These are phyloP conservation scores for Ophioceras dolichostomum DNA, from an alignment of 2,329 filamentous ascomycete species.

Conservation along the genomic window DNA sequence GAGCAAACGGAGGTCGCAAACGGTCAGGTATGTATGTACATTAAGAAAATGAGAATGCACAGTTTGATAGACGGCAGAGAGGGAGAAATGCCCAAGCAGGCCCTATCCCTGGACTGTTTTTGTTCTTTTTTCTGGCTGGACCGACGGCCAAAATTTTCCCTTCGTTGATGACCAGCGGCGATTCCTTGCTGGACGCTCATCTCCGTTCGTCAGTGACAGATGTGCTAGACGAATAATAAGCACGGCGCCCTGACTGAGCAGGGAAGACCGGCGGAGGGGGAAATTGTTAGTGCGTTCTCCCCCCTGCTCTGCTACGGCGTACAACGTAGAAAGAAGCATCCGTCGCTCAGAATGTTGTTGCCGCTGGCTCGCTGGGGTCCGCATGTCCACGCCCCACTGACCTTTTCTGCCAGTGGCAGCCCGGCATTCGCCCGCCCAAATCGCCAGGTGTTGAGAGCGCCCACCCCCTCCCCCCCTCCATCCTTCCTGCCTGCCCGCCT, in stretches of 20 bases:
- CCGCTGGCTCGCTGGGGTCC: conserved; percentile 5
- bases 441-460: too few species aligned
- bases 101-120: neutral
- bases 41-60: too few species aligned
- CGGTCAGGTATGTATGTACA: too few species aligned
- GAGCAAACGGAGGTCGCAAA: too few species aligned
- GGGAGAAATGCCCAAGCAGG: too few species aligned
- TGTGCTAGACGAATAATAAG: too few species aligned
- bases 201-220: neutral
- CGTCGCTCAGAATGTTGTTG: conserved; percentile 9
- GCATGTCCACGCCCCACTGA: conserved; percentile 1
- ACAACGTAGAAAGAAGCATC: neutral
- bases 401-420: neutral
- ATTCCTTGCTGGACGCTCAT: neutral
- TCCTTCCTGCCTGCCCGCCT: too few species aligned
- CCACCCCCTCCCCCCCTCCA: too few species aligned
- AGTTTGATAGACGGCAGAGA: too few species aligned
- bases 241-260: too few species aligned
- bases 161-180: neutral
- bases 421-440: conserved; percentile 2
- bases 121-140: neutral
- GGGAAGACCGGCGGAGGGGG: neutral
- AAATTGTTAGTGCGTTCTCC: neutral
- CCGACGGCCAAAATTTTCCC: neutral
- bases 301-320: too few species aligned